These are phyloP conservation scores for Lanzia echinophila DNA, from an alignment of 2,329 filamentous ascomycete genomes.

Conservation along the genomic window DNA sequence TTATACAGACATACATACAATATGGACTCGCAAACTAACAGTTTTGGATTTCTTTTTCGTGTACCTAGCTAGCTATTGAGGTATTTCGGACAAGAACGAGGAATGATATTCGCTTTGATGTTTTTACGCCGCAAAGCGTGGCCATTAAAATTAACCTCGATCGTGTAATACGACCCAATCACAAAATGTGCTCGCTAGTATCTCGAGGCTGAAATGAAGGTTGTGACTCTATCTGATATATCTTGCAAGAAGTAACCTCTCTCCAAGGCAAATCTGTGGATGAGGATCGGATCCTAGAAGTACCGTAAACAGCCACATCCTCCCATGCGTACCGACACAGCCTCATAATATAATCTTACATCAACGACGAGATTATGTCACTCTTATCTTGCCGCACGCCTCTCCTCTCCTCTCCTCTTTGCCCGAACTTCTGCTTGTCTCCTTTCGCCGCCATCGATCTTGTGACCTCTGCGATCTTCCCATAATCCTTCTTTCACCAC, in stretches of 20 bases:
- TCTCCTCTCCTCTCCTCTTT: slow-evolving; percentile 72
- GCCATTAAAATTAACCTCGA: not conserved
- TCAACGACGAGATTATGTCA: slow-evolving; percentile 13
- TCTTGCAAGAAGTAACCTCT: not conserved
- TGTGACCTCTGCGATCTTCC: slow-evolving; percentile 80
- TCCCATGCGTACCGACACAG: slow-evolving; percentile 10
- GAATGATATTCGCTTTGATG: not conserved
- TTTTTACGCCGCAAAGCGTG: slow-evolving; percentile 2
- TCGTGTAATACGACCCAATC: not conserved
- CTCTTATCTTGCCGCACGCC: slow-evolving; percentile 40
- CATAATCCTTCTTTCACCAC: slow-evolving; percentile 80
- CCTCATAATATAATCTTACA: slow-evolving; percentile 25
- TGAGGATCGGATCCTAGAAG: slow-evolving; percentile 1
- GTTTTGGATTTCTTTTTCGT: too few relatives aligned
- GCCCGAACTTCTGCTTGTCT: slow-evolving; percentile 78
- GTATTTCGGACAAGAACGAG: not conserved
- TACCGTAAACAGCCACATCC: slow-evolving; percentile 7
- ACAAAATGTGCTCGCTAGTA: too few relatives aligned
- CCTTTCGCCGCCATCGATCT: slow-evolving; percentile 95
- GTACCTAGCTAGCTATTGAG: not conserved
- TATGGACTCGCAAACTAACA: too few relatives aligned
- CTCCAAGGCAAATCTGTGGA: not conserved
- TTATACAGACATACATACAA: not conserved
- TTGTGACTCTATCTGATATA: too few relatives aligned
- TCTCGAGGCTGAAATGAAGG: not conserved